Conservation (phyloP, 2,329 filamentous ascomycete genomes). For the Phialophora verrucosa region DNA sequence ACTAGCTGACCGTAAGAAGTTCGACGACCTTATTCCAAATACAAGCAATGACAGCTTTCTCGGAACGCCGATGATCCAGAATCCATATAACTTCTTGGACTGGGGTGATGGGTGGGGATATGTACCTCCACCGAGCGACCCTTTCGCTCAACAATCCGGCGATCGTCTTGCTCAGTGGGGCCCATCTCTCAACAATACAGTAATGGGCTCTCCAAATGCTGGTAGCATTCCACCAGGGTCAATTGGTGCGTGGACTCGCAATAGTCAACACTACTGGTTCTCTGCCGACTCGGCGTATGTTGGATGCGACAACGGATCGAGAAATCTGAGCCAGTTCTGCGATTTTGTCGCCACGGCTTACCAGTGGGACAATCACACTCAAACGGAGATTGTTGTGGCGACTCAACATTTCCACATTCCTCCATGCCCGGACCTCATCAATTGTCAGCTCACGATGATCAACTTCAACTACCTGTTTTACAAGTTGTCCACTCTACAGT, state of each 20-base stretch:
- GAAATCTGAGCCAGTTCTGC: conserved; percentile 47
- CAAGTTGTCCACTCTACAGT: conserved; percentile 55
- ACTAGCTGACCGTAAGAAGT: conserved; percentile 33
- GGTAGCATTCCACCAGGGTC: conserved; percentile 48
- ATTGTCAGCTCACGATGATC: conserved; percentile 53
- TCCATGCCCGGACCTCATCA: conserved; percentile 46
- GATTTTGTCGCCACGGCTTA: conserved; percentile 52
- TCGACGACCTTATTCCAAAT: conserved; percentile 40
- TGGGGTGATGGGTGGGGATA: conserved; percentile 59
- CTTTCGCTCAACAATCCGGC: conserved; percentile 47
- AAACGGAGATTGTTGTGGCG: conserved; percentile 44
- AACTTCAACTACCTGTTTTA: conserved; percentile 50
- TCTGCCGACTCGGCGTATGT: conserved; percentile 55
- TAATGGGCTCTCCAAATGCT: conserved; percentile 42
- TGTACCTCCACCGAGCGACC: conserved; percentile 52
- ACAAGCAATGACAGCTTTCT: conserved; percentile 41
- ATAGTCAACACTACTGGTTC: conserved; percentile 58
- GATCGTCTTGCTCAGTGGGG: conserved; percentile 45
- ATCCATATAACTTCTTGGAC: conserved; percentile 58
- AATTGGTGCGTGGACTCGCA: conserved; percentile 55
- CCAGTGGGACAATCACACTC: conserved; percentile 46
- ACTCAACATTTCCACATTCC: conserved; percentile 51
- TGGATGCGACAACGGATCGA: conserved; percentile 54
- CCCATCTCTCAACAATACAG: conserved; percentile 53
- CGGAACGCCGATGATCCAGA: conserved; percentile 50